phyloP scores from a whole-genome alignment of 768 basidiomycete species.

The Amanita rubescens region DNA sequence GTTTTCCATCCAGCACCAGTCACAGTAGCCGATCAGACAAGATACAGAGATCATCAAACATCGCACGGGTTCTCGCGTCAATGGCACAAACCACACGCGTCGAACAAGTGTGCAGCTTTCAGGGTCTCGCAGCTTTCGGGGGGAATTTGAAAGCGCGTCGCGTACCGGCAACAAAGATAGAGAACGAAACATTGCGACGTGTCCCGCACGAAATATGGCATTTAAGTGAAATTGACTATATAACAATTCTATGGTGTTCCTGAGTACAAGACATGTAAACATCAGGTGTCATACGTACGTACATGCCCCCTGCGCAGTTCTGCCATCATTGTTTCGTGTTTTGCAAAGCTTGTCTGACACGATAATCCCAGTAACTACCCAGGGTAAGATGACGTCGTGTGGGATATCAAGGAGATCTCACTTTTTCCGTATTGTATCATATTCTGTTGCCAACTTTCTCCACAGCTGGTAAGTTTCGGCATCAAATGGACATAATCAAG shows the following conservation, averaged over 20 bases:
- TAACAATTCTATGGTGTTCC: background rate
- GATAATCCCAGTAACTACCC: constrained; percentile 6
- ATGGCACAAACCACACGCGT: background rate
- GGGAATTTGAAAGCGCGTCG: background rate
- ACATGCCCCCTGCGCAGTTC: background rate
- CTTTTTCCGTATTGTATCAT: constrained; percentile 76
- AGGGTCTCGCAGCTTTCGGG: background rate
- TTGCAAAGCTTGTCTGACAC: constrained; percentile 4
- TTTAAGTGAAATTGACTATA: background rate
- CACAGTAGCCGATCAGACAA: background rate
- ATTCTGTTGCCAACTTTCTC: constrained; percentile 58
- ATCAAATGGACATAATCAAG: background rate
- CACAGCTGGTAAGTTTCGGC: constrained; percentile 49
- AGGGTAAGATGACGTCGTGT: background rate
- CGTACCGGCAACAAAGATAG: background rate
- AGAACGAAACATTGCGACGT: background rate
- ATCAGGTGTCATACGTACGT: background rate
- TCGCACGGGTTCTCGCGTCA: background rate
- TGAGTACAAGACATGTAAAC: background rate
- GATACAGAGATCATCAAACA: background rate
- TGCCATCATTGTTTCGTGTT: background rate
- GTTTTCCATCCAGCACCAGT: background rate
- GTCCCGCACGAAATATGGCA: background rate
- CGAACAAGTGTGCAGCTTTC: background rate
- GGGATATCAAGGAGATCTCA: constrained; percentile 18